phyloP scores from a whole-genome alignment of 2,329 filamentous ascomycete species.

The Claviceps paspali region DNA sequence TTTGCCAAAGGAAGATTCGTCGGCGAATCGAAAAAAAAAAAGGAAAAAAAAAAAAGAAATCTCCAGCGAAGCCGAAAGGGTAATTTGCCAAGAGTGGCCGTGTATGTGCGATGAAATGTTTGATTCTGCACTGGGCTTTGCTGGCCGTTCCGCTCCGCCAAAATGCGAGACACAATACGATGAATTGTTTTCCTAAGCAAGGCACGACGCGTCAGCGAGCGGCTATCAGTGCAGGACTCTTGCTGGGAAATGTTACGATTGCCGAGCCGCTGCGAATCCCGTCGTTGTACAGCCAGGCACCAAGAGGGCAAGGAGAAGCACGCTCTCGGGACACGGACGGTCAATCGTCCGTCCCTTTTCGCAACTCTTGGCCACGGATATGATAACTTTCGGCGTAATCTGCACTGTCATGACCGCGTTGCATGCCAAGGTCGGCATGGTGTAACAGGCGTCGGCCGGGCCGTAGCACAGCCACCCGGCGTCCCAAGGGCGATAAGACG shows the following conservation, averaged over 20 bases:
- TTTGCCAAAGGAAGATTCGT: no score
- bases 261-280: background rate
- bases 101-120: background rate
- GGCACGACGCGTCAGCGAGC: no score
- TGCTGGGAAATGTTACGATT: no score
- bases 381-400: background rate
- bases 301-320: no score
- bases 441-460: background rate
- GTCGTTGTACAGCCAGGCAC: no score
- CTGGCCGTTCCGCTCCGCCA: background rate
- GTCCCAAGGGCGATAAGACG: background rate
- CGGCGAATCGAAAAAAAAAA: no score
- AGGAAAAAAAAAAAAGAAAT: no score
- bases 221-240: background rate
- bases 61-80: no score
- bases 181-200: background rate
- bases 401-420: background rate
- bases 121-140: background rate
- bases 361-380: no score
- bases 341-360: no score
- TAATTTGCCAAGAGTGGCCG: no score
- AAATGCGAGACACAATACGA: background rate
- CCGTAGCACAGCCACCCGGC: background rate
- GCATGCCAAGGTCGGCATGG: background rate
- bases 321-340: no score